Base-by-base conservation (phyloP, 129 eudicot genomes). In the Artemisia argyi region DNA sequence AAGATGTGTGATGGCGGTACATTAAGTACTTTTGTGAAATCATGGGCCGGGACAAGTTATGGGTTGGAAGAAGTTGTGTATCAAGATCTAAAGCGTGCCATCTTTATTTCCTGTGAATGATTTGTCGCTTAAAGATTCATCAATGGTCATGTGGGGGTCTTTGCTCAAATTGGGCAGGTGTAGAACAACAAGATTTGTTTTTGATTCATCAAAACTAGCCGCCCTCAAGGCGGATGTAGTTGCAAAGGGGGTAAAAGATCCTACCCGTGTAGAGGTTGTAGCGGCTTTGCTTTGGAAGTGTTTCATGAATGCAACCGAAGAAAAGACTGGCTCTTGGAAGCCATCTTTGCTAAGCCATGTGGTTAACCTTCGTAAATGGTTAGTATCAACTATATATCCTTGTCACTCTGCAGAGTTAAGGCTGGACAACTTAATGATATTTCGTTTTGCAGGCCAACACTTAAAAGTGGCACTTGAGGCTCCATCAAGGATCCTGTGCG, bases 81-180 rank as follows among this genome's bases (percentile, higher is more conserved):
- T 51, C 97, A 90, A 22, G 59, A 85, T 72, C 71, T 88, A 52
- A 52, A 54, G 66, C 15, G 85, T 82, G 0, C 72, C 82, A 14
- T 50, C 70, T 65, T 75, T 91, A 42, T 88, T 91, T 59, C 97
- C 91, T 0, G 77, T 78, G 4, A 67, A 78, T 19, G 87, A 80
- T 24, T 62, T 77, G 24, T 75, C 83, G 88, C 86, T 91, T 7
- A 75, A 68, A 75, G 91, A 91, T 63, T 51, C 78, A 61, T 76
- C 97, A 1, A 82, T 66, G 83, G 82, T 67, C 6, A 87, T 80
- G 86, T 87, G 86, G 86, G 81, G 86, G 11, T 81, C 95, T 16
- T 42, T 81, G 48, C 81, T 91, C 71, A 87, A 83, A 84, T 68
- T 68, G 52, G 95, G 95, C 5, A 72, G 77, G 65, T 81, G 83